Conservation (phyloP, 2,329 filamentous ascomycete species). For the Fusarium anguioides region DNA sequence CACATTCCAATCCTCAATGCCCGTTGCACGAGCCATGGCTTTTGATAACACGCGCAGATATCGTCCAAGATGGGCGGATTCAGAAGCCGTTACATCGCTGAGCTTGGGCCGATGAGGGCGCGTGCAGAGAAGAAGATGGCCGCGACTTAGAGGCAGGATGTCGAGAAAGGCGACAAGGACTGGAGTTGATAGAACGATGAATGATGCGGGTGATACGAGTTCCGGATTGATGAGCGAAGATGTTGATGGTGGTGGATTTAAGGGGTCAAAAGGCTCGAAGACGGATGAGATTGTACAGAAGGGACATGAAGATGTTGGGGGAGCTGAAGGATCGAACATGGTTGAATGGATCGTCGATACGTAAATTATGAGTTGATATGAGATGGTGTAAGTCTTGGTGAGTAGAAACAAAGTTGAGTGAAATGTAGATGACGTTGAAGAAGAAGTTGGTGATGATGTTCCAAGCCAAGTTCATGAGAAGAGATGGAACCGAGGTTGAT, state of each 20-base stretch:
- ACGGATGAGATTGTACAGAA: conserved; percentile 69
- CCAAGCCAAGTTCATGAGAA: conserved; percentile 27
- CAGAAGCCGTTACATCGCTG: conserved; percentile 71
- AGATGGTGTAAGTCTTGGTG: not conserved
- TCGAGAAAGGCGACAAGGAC: conserved; percentile 89
- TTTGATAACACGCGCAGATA: conserved; percentile 78
- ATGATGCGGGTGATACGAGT: conserved; percentile 59
- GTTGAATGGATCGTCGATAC: not conserved
- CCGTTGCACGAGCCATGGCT: conserved; percentile 75
- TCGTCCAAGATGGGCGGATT: conserved; percentile 74
- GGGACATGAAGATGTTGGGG: conserved; percentile 60
- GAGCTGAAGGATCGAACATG: conserved; percentile 53
- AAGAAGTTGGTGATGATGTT: conserved; percentile 10
- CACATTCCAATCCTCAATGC: conserved; percentile 89
- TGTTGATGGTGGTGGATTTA: conserved; percentile 54
- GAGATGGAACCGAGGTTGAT: conserved; percentile 33
- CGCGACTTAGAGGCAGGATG: conserved; percentile 86
- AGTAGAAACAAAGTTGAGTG: not conserved
- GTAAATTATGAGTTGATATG: not conserved
- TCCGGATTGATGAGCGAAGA: conserved; percentile 46
- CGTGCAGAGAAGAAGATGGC: conserved; percentile 86
- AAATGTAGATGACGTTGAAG: not conserved
- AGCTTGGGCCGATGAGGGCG: conserved; percentile 82
- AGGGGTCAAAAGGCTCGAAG: conserved; percentile 61
- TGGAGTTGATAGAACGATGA: conserved; percentile 81